Percentiles rank a stretch among this genome's conserved stretches.
These are phyloP conservation scores for Clitopilus passeckerianus DNA, from an alignment of 768 basidiomycete genomes.

Conservation along the genomic window DNA sequence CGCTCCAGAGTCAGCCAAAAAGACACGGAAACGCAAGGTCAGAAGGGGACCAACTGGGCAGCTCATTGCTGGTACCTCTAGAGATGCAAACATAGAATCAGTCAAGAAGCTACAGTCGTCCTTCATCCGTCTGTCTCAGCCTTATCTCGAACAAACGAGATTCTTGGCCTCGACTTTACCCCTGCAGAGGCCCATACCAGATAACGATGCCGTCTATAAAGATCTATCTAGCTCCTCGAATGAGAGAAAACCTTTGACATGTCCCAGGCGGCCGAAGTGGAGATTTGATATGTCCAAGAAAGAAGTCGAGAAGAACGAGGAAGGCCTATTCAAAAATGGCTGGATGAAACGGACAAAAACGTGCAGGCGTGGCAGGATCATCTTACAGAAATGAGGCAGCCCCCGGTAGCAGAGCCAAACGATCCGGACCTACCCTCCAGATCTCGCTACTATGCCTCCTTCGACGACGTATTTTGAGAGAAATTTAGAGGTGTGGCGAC, in stretches of 20 bases:
- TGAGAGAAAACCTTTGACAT: conserved; percentile 25
- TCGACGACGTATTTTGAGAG: conserved; percentile 83
- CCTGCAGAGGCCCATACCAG: conserved; percentile 53
- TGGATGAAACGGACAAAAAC: conserved; percentile 54
- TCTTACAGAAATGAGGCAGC: conserved; percentile 8
- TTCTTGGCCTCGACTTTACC: conserved; percentile 46
- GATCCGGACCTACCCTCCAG: conserved; percentile 4
- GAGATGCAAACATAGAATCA: conserved; percentile 28
- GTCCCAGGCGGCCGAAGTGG: conserved; percentile 83
- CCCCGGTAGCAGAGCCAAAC: conserved; percentile 4
- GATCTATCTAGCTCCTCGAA: conserved; percentile 12
- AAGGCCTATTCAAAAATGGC: conserved; percentile 81
- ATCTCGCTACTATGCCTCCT: conserved; percentile 35
- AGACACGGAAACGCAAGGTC: conserved; percentile 17
- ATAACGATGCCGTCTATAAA: conserved; percentile 31
- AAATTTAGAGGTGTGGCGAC: conserved; percentile 93
- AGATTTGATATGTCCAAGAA: conserved; percentile 80
- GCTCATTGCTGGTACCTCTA: conserved; percentile 16
- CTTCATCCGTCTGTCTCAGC: conserved; percentile 56
- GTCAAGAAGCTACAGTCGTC: conserved; percentile 61
- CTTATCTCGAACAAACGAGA: conserved; percentile 59
- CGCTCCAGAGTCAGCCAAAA: conserved; percentile 27
- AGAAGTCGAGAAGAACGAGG: conserved; percentile 89
- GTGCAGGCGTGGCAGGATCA: conserved; percentile 47
- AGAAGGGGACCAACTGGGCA: conserved; percentile 27